Evolutionary conservation across 768 basidiomycete species (phyloP).

Genomic region (Russula emetica): DNA sequence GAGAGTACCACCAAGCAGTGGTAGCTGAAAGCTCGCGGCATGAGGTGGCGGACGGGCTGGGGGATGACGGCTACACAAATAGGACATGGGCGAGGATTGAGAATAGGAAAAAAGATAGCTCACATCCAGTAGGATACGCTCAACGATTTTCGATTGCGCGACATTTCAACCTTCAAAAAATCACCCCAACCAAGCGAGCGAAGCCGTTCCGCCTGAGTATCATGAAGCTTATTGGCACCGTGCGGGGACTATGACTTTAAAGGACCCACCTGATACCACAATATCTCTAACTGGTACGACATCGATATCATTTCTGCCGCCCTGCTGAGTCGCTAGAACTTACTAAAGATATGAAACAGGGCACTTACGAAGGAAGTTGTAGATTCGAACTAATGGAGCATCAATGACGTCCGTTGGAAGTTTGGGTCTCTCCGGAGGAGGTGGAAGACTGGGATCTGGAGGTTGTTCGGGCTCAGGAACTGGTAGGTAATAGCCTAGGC

Average conservation of each 20-base stretch:
- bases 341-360: background rate
- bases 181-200: constrained; percentile 84
- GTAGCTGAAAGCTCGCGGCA: constrained; percentile 43
- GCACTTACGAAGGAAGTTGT: constrained; percentile 81
- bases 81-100: constrained; percentile 13
- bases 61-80: constrained; percentile 39
- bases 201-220: constrained; percentile 59
- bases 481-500: constrained; percentile 60
- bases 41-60: constrained; percentile 33
- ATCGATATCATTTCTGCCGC: constrained; percentile 80
- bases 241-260: background rate
- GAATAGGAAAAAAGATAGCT: constrained; percentile 20
- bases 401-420: constrained; percentile 64
- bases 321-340: constrained; percentile 18
- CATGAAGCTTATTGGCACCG: constrained; percentile 12
- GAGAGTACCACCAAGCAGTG: constrained; percentile 65
- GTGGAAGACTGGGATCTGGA: constrained; percentile 41
- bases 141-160: constrained; percentile 61
- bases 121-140: constrained; percentile 87
- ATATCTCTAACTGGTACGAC: constrained; percentile 86
- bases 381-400: constrained; percentile 78
- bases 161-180: constrained; percentile 66
- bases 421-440: constrained; percentile 38
- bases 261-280: constrained; percentile 64
- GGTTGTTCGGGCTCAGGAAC: constrained; percentile 32